A percentile compares a stretch with the other conserved stretches of the same genome.
Conservation (phyloP, 2,329 filamentous ascomycete genomes). For the Diplodia sapinea region DNA sequence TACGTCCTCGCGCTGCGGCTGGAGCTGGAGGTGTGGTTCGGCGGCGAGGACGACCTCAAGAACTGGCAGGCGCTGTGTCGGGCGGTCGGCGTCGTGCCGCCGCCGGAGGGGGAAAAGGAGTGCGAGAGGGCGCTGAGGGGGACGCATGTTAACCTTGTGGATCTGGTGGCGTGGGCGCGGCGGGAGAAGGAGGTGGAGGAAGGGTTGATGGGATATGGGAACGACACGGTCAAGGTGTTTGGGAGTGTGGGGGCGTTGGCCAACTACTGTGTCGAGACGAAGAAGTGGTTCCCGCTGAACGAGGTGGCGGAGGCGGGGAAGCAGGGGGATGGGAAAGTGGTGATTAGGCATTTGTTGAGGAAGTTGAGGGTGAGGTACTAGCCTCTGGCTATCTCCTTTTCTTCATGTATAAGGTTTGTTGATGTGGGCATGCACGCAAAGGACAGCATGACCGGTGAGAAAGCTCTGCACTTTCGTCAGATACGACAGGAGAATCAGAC, state of each 20-base stretch:
- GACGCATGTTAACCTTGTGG: slow-evolving; percentile 35
- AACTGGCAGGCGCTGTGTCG: slow-evolving; percentile 34
- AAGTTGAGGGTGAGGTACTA: slow-evolving; percentile 14
- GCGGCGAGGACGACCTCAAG: slow-evolving; percentile 32
- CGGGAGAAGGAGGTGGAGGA: slow-evolving; percentile 18
- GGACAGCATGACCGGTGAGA: too few species aligned
- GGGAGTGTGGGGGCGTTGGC: slow-evolving; percentile 28
- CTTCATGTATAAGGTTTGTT: too few species aligned
- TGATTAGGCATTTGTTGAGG: slow-evolving; percentile 34
- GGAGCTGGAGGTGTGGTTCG: slow-evolving; percentile 35
- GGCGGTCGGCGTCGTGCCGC: slow-evolving; percentile 31
- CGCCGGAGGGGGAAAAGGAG: background rate
- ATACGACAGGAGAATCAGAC: background rate
- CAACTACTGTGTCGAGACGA: slow-evolving; percentile 30
- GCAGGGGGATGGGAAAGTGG: slow-evolving; percentile 31
- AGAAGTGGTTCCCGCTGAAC: slow-evolving; percentile 32
- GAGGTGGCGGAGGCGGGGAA: slow-evolving; percentile 26
- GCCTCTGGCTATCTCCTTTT: too few species aligned
- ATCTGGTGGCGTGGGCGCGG: slow-evolving; percentile 34
- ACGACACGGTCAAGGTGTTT: slow-evolving; percentile 30
- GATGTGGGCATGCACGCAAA: too few species aligned
- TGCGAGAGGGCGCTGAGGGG: slow-evolving; percentile 10
- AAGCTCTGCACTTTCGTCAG: background rate
- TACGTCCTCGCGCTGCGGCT: slow-evolving; percentile 33
- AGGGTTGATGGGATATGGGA: background rate